A percentile compares a stretch with the other conserved stretches of the same genome.
These are phyloP conservation scores for Cordyceps javanica DNA, from an alignment of 2,329 filamentous ascomycete genomes.

Conservation along the genomic window DNA sequence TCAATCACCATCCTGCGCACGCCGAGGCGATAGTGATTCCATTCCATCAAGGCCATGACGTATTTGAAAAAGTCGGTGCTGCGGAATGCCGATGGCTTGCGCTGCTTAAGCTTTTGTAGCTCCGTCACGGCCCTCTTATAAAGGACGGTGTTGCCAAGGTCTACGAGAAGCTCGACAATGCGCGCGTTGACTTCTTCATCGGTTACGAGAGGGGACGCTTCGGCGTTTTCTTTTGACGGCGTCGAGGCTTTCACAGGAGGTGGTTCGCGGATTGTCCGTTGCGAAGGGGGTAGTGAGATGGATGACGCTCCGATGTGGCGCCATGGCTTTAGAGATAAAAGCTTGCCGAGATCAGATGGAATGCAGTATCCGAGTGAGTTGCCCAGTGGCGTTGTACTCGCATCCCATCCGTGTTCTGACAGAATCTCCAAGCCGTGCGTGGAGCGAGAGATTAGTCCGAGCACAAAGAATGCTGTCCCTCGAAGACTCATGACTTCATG, in stretches of 20 bases:
- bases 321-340: slow-evolving; percentile 68
- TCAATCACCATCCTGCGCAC: slow-evolving; percentile 89
- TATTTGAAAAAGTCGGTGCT: slow-evolving; percentile 76
- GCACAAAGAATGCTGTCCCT: slow-evolving; percentile 92
- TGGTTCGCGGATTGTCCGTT: slow-evolving; percentile 45
- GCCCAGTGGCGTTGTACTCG: slow-evolving; percentile 76
- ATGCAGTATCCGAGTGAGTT: slow-evolving; percentile 83
- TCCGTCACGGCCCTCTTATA: slow-evolving; percentile 82
- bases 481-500: slow-evolving; percentile 89
- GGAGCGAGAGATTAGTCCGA: slow-evolving; percentile 87
- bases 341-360: slow-evolving; percentile 67
- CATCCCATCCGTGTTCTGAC: slow-evolving; percentile 86
- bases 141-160: slow-evolving; percentile 88
- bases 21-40: slow-evolving; percentile 80
- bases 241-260: slow-evolving; percentile 36
- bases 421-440: slow-evolving; percentile 89
- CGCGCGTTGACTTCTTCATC: slow-evolving; percentile 65
- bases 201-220: slow-evolving; percentile 40
- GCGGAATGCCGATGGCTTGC: slow-evolving; percentile 68
- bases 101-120: slow-evolving; percentile 70
- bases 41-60: slow-evolving; percentile 77
- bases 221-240: slow-evolving; percentile 38
- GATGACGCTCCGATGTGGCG: slow-evolving; percentile 42
- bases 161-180: slow-evolving; percentile 77
- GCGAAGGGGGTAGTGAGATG: slow-evolving; percentile 42